phyloP scores from a whole-genome alignment of 371 early-diverging fungal genomes.

The Conidiobolus incongruus region DNA sequence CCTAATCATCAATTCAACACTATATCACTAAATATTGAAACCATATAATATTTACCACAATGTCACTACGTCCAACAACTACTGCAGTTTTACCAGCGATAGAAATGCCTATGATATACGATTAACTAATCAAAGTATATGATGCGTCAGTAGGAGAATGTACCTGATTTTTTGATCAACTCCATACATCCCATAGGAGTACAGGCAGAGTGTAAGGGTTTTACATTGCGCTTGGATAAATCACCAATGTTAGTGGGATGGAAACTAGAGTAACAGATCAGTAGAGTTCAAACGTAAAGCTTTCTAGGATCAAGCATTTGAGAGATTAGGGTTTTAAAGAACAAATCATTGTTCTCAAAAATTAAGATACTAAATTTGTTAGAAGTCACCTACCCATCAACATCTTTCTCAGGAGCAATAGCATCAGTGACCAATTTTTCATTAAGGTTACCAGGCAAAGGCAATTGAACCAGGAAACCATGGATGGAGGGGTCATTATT shows the following conservation, averaged over 20 bases:
- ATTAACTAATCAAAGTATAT: not conserved
- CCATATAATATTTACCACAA: constrained; percentile 30
- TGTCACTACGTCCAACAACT: constrained; percentile 82
- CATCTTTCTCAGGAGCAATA: constrained; percentile 71
- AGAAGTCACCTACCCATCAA: constrained; percentile 54
- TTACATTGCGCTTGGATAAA: constrained; percentile 48
- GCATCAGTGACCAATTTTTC: constrained; percentile 57
- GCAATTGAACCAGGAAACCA: constrained; percentile 86
- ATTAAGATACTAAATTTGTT: not conserved
- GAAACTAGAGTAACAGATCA: constrained; percentile 26
- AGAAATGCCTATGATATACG: constrained; percentile 18
- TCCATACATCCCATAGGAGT: constrained; percentile 83
- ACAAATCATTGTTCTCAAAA: too few relatives aligned
- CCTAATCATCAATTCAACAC: constrained; percentile 13
- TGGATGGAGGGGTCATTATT: constrained; percentile 59
- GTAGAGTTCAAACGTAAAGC: not conserved
- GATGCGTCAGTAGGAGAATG: constrained; percentile 4
- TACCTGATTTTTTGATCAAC: constrained; percentile 45
- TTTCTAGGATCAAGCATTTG: not conserved
- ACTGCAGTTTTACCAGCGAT: constrained; percentile 65
- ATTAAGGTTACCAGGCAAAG: constrained; percentile 68
- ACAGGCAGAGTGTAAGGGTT: constrained; percentile 73
- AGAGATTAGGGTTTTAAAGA: not conserved
- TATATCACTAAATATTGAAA: not conserved
- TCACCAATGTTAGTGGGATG: constrained; percentile 77